Base-by-base conservation (phyloP, 192 early-diverging fungal genomes). In the Backusella circina region DNA sequence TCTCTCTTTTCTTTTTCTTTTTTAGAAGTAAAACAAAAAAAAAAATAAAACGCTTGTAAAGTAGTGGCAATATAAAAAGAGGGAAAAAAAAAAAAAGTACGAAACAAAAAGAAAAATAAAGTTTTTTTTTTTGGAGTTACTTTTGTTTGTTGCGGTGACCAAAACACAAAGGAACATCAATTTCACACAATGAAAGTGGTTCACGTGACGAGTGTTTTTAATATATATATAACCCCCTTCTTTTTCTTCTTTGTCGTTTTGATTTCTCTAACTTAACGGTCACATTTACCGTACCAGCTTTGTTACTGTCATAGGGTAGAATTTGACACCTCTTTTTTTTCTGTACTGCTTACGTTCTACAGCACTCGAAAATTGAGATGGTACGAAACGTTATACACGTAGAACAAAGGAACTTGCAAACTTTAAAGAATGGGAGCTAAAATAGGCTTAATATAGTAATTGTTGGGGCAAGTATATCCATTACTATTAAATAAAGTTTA, bases 101-200 rank as follows among this genome's bases (percentile, higher is more conserved):
- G 31, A 50, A 50, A 44, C 44, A 66, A 66, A 66, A 66, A 66
- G 32, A 66, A 33, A 33, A 31, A 33, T 18, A 65, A 26, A 30
- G 61, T 31, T 28, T 65, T 65, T 26, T 67, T 66, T 32, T 57
- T 57, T 57, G n/a, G 23, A 10, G 51, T 57, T 57, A 21, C 51
- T 28, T 57, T 57, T 57, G 54, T 57, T 57, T 57, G 54, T 57
- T 57, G 54, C 54, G 54, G 54, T 57, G 23, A 57, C 54, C 54
- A 57, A 57, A 57, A 57, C 54, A 23, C 54, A 57, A 23, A 3
- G 26, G 54, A 12, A 47, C 3, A 18, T n/a, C 44, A 15, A 47
- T 47, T 47, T 16, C 41, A 47, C 44, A 47, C 15, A 47, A 47
- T 47, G 54, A 57, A 57, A 57, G 5, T 7, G 8, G 23, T 12